A percentile compares a stretch with the other conserved stretches of the same genome.
phyloP scores from a whole-genome alignment of 2,329 filamentous ascomycete genomes.

The Epicoccum nigrum region DNA sequence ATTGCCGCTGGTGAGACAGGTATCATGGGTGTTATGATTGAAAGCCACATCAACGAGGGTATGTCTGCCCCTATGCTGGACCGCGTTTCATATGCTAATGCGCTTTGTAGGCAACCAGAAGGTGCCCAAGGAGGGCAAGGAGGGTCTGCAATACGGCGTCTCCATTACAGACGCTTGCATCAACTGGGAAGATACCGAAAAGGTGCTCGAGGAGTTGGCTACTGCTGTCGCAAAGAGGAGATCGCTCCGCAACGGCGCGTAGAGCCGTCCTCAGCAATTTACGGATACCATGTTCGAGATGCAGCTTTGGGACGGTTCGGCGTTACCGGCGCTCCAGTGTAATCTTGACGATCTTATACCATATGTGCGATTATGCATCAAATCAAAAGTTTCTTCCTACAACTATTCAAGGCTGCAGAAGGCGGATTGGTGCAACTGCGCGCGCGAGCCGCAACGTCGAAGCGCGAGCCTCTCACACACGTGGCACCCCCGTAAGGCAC shows the following conservation, averaged over 20 bases:
- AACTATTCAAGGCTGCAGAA: neutral
- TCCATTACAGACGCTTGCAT: constrained; percentile 99
- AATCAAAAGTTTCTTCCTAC: constrained; percentile 7
- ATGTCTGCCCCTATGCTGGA: constrained; percentile 41
- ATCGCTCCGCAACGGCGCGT: constrained; percentile 51
- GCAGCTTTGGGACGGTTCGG: constrained; percentile 26
- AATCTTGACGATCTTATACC: constrained; percentile 13
- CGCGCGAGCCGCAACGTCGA: neutral
- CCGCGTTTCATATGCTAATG: constrained; percentile 17
- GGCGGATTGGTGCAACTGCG: neutral
- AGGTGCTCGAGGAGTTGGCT: constrained; percentile 77
- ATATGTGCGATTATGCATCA: constrained; percentile 7
- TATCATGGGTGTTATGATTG: constrained; percentile 99
- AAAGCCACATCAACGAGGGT: constrained; percentile 96
- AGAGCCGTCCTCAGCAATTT: constrained; percentile 18
- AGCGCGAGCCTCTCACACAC: neutral
- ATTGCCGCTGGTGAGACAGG: constrained; percentile 80
- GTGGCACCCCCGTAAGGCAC: neutral
- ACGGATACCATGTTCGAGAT: constrained; percentile 10
- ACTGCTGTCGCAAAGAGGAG: constrained; percentile 78
- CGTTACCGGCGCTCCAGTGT: constrained; percentile 28
- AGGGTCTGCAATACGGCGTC: constrained; percentile 87
- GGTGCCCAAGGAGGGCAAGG: constrained; percentile 83
- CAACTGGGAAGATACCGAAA: constrained; percentile 86
- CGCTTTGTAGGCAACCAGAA: constrained; percentile 75